Percentiles rank a stretch among this genome's conserved stretches.
Evolutionary conservation across 768 basidiomycete genomes (phyloP).

Genomic region (Hygrophoropsis aurantiaca): DNA sequence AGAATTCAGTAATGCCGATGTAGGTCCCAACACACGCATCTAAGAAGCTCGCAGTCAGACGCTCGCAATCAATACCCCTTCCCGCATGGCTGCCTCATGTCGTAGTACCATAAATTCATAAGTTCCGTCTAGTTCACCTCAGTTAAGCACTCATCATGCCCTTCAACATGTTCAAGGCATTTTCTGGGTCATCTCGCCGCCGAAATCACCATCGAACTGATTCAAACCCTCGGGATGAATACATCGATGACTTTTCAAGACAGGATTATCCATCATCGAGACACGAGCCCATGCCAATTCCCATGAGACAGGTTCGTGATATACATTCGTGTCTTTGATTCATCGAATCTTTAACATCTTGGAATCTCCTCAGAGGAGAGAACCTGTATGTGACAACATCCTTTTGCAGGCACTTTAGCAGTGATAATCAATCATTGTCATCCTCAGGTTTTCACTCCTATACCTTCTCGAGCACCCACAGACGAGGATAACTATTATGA

Average conservation of each 20-base stretch:
- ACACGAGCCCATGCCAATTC: conserved; percentile 23
- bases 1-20: background rate
- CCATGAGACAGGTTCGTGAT: conserved; percentile 24
- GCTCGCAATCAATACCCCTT: background rate
- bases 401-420: background rate
- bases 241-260: conserved; percentile 28
- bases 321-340: conserved; percentile 1
- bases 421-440: conserved; percentile 6
- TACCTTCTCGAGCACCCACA: conserved; percentile 32
- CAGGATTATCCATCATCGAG: conserved; percentile 21
- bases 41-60: conserved; percentile 5
- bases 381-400: conserved; percentile 24
- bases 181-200: conserved; percentile 27
- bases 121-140: conserved; percentile 15
- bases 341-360: conserved; percentile 13
- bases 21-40: conserved; percentile 1
- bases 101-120: conserved; percentile 26
- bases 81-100: conserved; percentile 27
- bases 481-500: conserved; percentile 31
- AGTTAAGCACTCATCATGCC: conserved; percentile 28
- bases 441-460: conserved; percentile 32
- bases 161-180: conserved; percentile 38
- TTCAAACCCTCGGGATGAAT: conserved; percentile 20
- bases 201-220: conserved; percentile 26
- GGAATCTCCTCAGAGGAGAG: conserved; percentile 22